phyloP scores from a whole-genome alignment of 192 early-diverging fungal species.

The Geranomyces variabilis region DNA sequence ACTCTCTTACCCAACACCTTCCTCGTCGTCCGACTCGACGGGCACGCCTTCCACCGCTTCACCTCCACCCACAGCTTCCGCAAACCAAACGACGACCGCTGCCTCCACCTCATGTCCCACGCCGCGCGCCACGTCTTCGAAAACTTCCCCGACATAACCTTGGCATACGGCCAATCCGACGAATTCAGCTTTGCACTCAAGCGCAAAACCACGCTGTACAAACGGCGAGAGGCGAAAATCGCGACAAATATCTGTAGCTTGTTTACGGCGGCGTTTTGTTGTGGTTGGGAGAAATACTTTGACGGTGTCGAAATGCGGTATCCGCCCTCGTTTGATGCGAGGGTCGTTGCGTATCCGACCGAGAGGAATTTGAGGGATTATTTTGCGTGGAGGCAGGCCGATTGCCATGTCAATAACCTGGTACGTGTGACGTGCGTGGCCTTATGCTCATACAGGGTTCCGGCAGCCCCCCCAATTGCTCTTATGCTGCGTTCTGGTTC shows the following conservation, averaged over 20 bases:
- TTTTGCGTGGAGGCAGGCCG: slow-evolving; percentile 91
- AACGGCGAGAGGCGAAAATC: slow-evolving; percentile 81
- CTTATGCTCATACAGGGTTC: too few species aligned
- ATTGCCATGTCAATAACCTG: slow-evolving; percentile 93
- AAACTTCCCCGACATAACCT: slow-evolving; percentile 61
- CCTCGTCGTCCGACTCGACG: slow-evolving; percentile 92
- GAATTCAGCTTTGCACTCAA: slow-evolving; percentile 87
- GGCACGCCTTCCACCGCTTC: slow-evolving; percentile 89
- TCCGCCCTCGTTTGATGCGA: slow-evolving; percentile 89
- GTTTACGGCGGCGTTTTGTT: slow-evolving; percentile 87
- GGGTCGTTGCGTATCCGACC: slow-evolving; percentile 85
- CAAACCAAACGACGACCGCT: slow-evolving; percentile 79
- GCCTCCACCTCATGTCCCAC: slow-evolving; percentile 81
- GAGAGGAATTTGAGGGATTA: slow-evolving; percentile 87
- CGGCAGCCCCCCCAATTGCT: slow-evolving; percentile 28
- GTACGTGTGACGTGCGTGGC: slow-evolving; percentile 30
- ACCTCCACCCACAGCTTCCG: slow-evolving; percentile 71
- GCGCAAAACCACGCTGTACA: slow-evolving; percentile 66
- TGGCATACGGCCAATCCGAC: slow-evolving; percentile 93
- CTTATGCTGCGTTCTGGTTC: neutral
- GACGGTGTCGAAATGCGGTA: slow-evolving; percentile 62
- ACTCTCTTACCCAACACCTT: slow-evolving; percentile 82
- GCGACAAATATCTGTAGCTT: slow-evolving; percentile 76
- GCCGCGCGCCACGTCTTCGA: slow-evolving; percentile 71
- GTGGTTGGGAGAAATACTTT: slow-evolving; percentile 80